phyloP scores from a whole-genome alignment of 352 stramenopile genomes.

The Phytophthora kernoviae region DNA sequence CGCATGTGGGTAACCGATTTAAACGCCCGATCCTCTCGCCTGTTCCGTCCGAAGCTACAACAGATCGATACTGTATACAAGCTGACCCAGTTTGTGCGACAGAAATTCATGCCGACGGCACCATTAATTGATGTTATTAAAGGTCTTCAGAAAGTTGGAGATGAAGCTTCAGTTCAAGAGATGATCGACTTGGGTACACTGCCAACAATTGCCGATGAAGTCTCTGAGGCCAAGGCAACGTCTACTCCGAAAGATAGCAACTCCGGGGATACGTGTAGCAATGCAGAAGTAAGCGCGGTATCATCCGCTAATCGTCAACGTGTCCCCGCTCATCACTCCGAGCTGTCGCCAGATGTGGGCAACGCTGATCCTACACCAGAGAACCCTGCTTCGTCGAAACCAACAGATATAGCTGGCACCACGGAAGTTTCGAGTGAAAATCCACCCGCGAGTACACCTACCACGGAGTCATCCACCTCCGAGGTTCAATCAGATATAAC shows the following conservation, averaged over 20 bases:
- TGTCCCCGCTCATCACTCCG: background rate
- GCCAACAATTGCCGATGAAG: constrained; percentile 16
- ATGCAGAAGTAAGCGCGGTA: background rate
- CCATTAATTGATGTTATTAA: constrained; percentile 47
- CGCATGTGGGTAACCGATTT: constrained; percentile 38
- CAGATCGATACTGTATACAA: constrained; percentile 77
- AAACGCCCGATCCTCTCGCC: constrained; percentile 44
- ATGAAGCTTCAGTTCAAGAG: constrained; percentile 30
- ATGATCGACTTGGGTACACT: constrained; percentile 44
- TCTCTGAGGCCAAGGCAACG: constrained; percentile 1
- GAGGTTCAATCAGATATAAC: constrained; percentile 3
- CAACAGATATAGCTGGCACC: background rate
- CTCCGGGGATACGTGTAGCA: background rate
- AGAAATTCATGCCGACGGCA: constrained; percentile 33
- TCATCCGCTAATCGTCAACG: background rate
- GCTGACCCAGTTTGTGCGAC: constrained; percentile 47
- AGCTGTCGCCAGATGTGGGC: background rate
- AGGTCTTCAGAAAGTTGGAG: constrained; percentile 42
- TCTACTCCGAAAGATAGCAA: background rate
- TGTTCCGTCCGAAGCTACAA: constrained; percentile 49
- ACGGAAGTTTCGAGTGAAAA: constrained; percentile 6
- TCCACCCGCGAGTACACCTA: constrained; percentile 1
- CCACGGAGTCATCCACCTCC: constrained; percentile 2
- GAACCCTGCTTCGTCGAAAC: background rate
- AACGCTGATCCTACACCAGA: background rate